These are phyloP conservation scores for Pseudoscleropodium purum DNA, from an alignment of 225 moss, liverwort and hornwort species.

Conservation along the genomic window DNA sequence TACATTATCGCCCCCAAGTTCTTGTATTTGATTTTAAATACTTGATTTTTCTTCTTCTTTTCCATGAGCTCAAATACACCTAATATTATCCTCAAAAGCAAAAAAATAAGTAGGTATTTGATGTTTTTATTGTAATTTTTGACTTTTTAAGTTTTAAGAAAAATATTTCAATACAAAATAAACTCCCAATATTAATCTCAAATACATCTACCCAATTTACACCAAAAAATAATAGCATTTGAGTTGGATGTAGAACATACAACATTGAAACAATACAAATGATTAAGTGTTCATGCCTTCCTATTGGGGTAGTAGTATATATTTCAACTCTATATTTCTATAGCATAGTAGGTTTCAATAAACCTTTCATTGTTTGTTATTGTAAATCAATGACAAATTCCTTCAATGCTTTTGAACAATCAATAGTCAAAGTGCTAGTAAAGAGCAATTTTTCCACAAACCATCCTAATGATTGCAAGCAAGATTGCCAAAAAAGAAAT, in stretches of 20 bases:
- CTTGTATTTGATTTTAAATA: too few species aligned
- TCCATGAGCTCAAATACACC: too few species aligned
- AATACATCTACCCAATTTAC: not conserved
- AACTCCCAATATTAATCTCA: not conserved
- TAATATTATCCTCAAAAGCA: too few species aligned
- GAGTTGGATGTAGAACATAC: rapidly evolving
- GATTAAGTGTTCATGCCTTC: not conserved
- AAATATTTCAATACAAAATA: too few species aligned
- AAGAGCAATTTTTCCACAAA: rapidly evolving
- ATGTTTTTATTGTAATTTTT: too few species aligned
- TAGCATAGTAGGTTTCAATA: rapidly evolving
- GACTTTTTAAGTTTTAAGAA: too few species aligned
- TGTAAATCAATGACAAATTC: not conserved
- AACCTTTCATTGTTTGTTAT: not conserved
- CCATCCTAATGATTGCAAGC: not conserved
- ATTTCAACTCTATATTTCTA: not conserved
- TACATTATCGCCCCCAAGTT: not conserved
- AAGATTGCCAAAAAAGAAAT: not conserved
- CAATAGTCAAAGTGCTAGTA: not conserved
- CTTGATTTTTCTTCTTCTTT: too few species aligned
- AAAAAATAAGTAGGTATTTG: too few species aligned
- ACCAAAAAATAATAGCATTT: not conserved
- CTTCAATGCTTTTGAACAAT: not conserved
- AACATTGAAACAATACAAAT: not conserved
- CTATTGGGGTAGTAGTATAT: not conserved